A percentile compares a stretch with the other conserved stretches of the same genome.
Conservation (phyloP, 1,284 basidiomycete species). For the Malassezia globosa region DNA sequence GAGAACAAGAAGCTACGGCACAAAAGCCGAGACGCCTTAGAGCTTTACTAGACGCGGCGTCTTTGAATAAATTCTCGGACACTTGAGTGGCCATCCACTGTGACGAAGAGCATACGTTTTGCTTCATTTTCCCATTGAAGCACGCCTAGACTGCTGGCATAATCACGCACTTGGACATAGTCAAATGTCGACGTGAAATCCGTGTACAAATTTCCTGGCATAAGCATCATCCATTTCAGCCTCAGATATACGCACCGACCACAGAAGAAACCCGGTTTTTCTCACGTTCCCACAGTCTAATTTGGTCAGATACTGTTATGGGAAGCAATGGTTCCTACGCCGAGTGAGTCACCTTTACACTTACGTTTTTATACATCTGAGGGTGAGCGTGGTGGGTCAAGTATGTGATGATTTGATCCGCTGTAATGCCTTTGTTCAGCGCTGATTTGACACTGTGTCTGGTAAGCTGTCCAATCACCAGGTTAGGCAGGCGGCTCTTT, state of each 20-base stretch:
- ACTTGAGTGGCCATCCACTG: conserved; percentile 54
- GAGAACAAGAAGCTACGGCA: too few species aligned
- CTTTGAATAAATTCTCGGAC: conserved; percentile 35
- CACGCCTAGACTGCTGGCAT: conserved; percentile 68
- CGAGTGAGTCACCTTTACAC: conserved; percentile 31
- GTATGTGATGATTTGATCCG: conserved; percentile 94
- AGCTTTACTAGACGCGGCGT: conserved; percentile 14
- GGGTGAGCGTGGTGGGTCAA: conserved; percentile 87
- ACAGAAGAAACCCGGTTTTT: conserved; percentile 64
- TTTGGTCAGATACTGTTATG: conserved; percentile 93
- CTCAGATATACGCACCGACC: conserved; percentile 52
- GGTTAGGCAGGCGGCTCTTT: conserved; percentile 86
- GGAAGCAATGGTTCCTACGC: conserved; percentile 72
- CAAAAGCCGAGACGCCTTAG: not conserved
- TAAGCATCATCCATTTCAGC: not conserved
- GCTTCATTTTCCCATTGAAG: conserved; percentile 65
- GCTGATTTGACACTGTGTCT: conserved; percentile 89
- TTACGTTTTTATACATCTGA: conserved; percentile 87
- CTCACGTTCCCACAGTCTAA: conserved; percentile 94
- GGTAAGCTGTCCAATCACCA: conserved; percentile 87
- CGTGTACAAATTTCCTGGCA: conserved; percentile 57
- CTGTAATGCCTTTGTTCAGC: conserved; percentile 84
- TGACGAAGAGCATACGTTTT: conserved; percentile 72
- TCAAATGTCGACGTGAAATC: conserved; percentile 74
- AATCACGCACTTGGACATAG: conserved; percentile 73